Evolutionary conservation across 352 stramenopile species (phyloP), one percentile per base, ranked within the genome.

Genomic region (Blastocystis hominis): DNA sequence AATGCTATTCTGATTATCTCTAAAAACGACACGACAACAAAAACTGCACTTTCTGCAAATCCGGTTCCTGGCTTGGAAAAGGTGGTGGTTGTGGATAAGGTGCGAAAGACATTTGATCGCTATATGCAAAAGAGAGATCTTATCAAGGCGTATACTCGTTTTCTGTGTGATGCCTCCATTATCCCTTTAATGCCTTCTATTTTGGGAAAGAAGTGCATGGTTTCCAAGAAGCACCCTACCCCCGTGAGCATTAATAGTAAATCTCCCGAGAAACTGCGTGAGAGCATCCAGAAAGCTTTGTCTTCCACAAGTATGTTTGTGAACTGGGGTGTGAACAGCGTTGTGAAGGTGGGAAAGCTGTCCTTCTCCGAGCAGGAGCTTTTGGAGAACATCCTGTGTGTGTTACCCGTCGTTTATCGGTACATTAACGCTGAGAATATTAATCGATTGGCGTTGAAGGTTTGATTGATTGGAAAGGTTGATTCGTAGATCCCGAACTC

Each of bases 111-210:
- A 5, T 56, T 80, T n/a, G 70, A 2, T 38, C 42, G 40, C 2
- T 80, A 66, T 36, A 40, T 62, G 70, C 44, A 62, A 47, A 80
- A 64, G n/a, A 24, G 70, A 62, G 70, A 80, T 30, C 36, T 80
- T 10, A 42, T 80, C 44, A 61, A 80, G 40, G 30, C 13, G 5
- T 80, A 66, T 17, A 34, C 2, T 13, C 40, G 42, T 20, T 64
- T 62, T 42, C 54, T 80, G 6, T 42, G 38, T 46, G 70, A 80
- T 80, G 70, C 62, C 30, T n/a, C 40, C 24, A 62, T 80, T 24
- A 40, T 62, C 20, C 70, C 70, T 10, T 34, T 80, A n/a, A 80
- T 80, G n/a, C 70, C 70, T 24, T 61, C 70, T 64, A 38, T 80
- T 15, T 36, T 80, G 9, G 70, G 70, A 4, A 80, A 80, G 46